phyloP scores from a whole-genome alignment of 2,329 filamentous ascomycete genomes.

The Phialocephala subalpina region DNA sequence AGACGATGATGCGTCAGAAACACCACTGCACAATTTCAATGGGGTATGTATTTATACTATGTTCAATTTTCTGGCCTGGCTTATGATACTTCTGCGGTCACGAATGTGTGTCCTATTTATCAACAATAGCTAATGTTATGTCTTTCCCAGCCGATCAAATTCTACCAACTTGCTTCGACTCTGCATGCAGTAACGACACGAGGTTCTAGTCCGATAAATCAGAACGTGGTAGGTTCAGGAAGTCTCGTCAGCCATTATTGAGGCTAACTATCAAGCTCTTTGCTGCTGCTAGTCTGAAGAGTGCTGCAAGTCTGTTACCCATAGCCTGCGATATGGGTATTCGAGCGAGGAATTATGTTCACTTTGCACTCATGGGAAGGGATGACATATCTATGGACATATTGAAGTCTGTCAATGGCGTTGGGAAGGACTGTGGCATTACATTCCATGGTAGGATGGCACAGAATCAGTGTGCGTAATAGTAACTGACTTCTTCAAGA shows the following conservation, averaged over 20 bases:
- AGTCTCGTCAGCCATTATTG: neutral
- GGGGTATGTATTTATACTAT: constrained; percentile 49
- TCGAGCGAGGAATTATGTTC: constrained; percentile 75
- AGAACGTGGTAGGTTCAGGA: constrained; percentile 68
- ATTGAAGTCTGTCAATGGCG: constrained; percentile 79
- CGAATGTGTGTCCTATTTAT: neutral
- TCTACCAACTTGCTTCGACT: constrained; percentile 68
- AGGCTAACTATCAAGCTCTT: constrained; percentile 61
- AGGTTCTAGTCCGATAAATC: constrained; percentile 61
- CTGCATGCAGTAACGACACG: constrained; percentile 66
- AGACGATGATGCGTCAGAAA: constrained; percentile 34
- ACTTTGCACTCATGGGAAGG: constrained; percentile 81
- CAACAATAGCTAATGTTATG: neutral
- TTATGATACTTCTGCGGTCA: neutral
- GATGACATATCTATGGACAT: constrained; percentile 74
- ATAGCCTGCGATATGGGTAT: constrained; percentile 87
- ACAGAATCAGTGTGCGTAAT: constrained; percentile 8
- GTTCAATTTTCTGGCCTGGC: neutral
- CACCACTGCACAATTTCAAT: constrained; percentile 62
- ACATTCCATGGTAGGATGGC: constrained; percentile 57
- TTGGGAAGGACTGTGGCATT: constrained; percentile 74
- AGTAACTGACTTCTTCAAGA: constrained; percentile 55
- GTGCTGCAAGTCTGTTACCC: constrained; percentile 76
- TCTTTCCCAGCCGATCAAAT: constrained; percentile 61
- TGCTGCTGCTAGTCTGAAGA: constrained; percentile 76